A percentile compares a stretch with the other conserved stretches of the same genome.
phyloP scores from a whole-genome alignment of 192 early-diverging fungal genomes.

The Gamsiella multidivaricata region DNA sequence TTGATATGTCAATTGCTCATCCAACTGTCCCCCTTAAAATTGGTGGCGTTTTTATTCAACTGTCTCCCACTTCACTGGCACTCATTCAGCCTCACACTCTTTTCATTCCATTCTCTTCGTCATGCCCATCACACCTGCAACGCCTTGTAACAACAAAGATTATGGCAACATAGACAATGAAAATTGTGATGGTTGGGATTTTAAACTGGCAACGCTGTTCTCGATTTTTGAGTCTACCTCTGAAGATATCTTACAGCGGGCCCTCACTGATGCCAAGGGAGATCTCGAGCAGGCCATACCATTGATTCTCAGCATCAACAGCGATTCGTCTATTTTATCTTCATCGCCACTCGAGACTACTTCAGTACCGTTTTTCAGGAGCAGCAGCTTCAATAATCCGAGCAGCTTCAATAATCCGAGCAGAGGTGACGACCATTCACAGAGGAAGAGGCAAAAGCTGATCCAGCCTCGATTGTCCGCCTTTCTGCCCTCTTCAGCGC shows the following conservation, averaged over 20 bases:
- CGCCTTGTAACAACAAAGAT: no score
- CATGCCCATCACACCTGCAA: neutral
- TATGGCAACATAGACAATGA: no score
- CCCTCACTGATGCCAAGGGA: constrained; percentile 13
- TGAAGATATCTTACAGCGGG: constrained; percentile 12
- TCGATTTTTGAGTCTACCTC: constrained; percentile 45
- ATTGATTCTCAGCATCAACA: constrained; percentile 21
- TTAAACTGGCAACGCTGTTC: constrained; percentile 43
- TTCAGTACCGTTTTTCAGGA: neutral
- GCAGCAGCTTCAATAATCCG: neutral
- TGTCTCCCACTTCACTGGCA: neutral
- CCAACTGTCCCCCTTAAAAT: neutral
- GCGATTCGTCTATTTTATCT: neutral
- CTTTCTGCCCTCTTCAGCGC: constrained; percentile 12
- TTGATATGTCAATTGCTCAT: no score
- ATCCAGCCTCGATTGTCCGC: constrained; percentile 35
- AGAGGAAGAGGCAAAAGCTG: constrained; percentile 27
- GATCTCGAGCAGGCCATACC: constrained; percentile 48
- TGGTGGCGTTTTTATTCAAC: constrained; percentile 9
- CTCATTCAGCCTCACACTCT: neutral
- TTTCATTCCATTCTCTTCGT: neutral
- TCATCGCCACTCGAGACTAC: neutral
- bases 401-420: neutral
- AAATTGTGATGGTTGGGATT: constrained; percentile 20
- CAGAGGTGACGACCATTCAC: neutral